Conservation (phyloP, 176 grass and related monocot species). For the Hordeum marinum region DNA sequence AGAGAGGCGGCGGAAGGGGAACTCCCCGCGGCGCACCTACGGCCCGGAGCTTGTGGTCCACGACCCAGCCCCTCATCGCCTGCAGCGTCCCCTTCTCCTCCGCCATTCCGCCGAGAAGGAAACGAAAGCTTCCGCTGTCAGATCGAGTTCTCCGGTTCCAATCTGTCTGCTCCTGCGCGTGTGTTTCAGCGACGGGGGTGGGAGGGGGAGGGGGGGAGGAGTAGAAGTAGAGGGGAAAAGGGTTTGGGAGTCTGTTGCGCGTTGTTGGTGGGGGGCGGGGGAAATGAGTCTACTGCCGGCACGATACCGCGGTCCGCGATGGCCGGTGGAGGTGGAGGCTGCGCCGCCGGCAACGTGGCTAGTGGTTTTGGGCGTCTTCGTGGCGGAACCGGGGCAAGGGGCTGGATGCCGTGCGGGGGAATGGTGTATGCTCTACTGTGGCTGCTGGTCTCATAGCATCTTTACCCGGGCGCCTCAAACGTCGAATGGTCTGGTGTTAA, state of each 20-base stretch:
- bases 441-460: background rate
- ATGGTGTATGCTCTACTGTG: background rate
- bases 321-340: background rate
- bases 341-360: background rate
- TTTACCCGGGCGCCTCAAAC: too few species aligned
- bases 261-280: background rate
- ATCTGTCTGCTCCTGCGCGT: background rate
- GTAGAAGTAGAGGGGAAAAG: constrained; percentile 2
- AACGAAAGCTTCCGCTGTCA: background rate
- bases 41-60: constrained; percentile 71
- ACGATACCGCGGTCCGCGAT: background rate
- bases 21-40: constrained; percentile 28
- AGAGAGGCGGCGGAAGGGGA: background rate
- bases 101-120: constrained; percentile 24
- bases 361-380: background rate
- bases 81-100: constrained; percentile 39
- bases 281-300: background rate
- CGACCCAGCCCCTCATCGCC: constrained; percentile 61
- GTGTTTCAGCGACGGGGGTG: background rate
- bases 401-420: background rate
- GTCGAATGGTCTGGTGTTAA: too few species aligned
- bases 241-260: background rate
- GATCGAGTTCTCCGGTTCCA: background rate
- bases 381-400: background rate
- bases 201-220: background rate